Evolutionary conservation across 116 monocot species (phyloP), one percentile per base, ranked within the genome.

Genomic region (Zostera marina): DNA sequence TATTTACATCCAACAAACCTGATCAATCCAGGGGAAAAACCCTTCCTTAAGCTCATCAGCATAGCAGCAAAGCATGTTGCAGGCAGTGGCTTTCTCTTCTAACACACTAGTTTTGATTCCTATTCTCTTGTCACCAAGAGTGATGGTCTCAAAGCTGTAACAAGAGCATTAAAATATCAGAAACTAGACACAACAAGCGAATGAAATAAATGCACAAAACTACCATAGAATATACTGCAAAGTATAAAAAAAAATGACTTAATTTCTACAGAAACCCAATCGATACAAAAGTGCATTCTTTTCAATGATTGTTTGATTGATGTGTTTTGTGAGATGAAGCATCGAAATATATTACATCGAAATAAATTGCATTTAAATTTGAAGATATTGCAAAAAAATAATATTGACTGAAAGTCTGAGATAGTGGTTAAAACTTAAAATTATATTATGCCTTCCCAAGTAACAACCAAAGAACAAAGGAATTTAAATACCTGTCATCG

Each of bases 51-150:
- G 82, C 58, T 98, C 98, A 75, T 90, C 83, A 42, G 83, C 90
- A 83, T 90, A 98, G 60, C 90, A 98, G 65, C 86, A 90, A 24
- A 90, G 90, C 98, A 98, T 90, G 66, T 98, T 90, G 71, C 98
- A 98, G 17, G 90, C 98, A 9, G 90, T 98, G 17, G 98, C 90
- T 74, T 98, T 98, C 67, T 98, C 98, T 60, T 98, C 98, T 71
- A 98, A 57, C 16, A 98, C 81, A 58, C 90, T 98, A 40, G 98
- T 98, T 54, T 81, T 64, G 43, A 98, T 98, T 40, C 90, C 98
- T 39, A 98, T 98, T 64, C 83, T 78, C 80, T 98, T 98, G 62
- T 90, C 98, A n/a, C 98, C 98, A 66, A 86, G 79, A 42, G 98
- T 90, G 22, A 98, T 86, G 22, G 98, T 98, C 42, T 90, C 90